Evolutionary conservation across 1,284 basidiomycete genomes (phyloP), one percentile per base, ranked within the genome.

Genomic region (Ustilago crameri): DNA sequence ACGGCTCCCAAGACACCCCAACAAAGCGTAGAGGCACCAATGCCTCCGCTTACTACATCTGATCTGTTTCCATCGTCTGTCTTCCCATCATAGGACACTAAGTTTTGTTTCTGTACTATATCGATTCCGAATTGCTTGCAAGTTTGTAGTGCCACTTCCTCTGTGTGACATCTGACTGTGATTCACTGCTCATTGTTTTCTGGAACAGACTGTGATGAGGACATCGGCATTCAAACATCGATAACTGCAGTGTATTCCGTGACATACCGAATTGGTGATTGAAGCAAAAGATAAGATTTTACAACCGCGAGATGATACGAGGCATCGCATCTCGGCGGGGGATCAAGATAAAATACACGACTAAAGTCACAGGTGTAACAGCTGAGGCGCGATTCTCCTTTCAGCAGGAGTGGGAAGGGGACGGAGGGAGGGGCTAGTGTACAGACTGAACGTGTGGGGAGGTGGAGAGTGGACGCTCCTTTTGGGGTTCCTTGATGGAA

Each of bases 31-130:
- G 56, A 45, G 53, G 53, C 30, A 73, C 70, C n/a, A 65, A 53
- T 38, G 56, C 70, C 35, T 58, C 65, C n/a, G 56, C 65, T n/a
- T 69, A 65, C 51, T 73, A 73, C 48, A 67, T 73, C 23, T 72
- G 35, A 50, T 12, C 26, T 26, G 32, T 3, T 37, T 9, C 17
- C 35, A 7, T 9, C 37, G n/a, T 35, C 22, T 50, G n/a, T n/a
- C n/a, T n/a, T n/a, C n/a, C n/a, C n/a, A n/a, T n/a, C n/a, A n/a
- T n/a, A n/a, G n/a, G n/a, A n/a, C n/a, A n/a, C n/a, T n/a, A n/a
- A n/a, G 41, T 9, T 37, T 38, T 45, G 12, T 50, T 27, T 40
- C 15, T 34, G 32, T 34, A 8, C 32, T 34, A n/a, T n/a, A n/a
- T n/a, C n/a, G n/a, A n/a, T n/a, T n/a, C n/a, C n/a, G n/a, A n/a